A percentile compares a stretch with the other conserved stretches of the same genome.
phyloP scores from a whole-genome alignment of 306 rosid species.

The Vigna hirtella region DNA sequence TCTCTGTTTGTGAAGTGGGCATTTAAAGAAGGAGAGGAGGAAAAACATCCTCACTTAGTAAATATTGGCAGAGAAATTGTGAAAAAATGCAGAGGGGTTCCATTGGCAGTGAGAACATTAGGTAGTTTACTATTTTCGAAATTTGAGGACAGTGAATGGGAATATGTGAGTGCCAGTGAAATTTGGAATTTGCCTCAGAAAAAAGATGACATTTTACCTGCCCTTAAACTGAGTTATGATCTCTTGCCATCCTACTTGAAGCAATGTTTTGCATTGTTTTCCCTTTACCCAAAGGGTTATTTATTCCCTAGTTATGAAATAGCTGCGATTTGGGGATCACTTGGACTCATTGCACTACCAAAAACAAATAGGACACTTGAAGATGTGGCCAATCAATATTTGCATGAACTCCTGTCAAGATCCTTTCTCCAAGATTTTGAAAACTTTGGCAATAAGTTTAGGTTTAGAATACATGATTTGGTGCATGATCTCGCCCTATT shows the following conservation, averaged over 20 bases:
- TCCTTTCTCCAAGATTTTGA: background rate
- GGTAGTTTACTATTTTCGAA: slow-evolving; percentile 26
- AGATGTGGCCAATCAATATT: slow-evolving; percentile 32
- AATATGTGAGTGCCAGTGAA: slow-evolving; percentile 31
- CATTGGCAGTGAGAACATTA: slow-evolving; percentile 46
- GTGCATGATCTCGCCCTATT: background rate
- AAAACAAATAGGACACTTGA: background rate
- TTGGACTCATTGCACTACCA: slow-evolving; percentile 39
- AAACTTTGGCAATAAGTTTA: fast-evolving
- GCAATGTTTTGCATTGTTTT: slow-evolving; percentile 45
- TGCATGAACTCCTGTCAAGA: background rate
- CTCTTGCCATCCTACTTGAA: slow-evolving; percentile 44
- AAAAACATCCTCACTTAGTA: background rate
- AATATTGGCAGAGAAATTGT: slow-evolving; percentile 40
- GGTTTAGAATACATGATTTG: background rate
- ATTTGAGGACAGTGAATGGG: background rate
- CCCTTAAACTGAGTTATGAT: slow-evolving; percentile 49
- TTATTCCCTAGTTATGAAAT: background rate
- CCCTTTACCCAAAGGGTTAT: slow-evolving; percentile 30
- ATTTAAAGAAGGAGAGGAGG: slow-evolving; percentile 41
- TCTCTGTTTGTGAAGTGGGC: slow-evolving; percentile 47
- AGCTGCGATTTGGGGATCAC: slow-evolving; percentile 42
- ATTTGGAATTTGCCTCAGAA: slow-evolving; percentile 46
- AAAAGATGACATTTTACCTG: slow-evolving; percentile 36
- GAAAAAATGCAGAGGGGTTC: slow-evolving; percentile 50